These are phyloP conservation scores for Zoysia matrella DNA, from an alignment of 202 grass and related monocot genomes.

Conservation along the genomic window DNA sequence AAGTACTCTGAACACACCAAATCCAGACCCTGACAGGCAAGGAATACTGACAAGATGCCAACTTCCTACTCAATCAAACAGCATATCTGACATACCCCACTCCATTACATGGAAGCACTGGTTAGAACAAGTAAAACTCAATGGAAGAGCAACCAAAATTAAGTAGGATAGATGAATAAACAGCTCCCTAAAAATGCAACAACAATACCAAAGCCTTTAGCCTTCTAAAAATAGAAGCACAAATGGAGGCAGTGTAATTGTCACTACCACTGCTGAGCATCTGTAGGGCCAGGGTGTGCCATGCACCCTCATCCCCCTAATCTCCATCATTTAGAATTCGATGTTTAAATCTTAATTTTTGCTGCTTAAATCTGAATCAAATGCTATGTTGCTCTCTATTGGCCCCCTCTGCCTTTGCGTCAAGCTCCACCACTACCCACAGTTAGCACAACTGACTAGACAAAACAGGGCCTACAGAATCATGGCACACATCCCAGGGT, in stretches of 20 bases:
- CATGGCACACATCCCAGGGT: conserved; percentile 12
- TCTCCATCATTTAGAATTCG: no score
- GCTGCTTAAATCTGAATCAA: no score
- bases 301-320: no score
- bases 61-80: neutral
- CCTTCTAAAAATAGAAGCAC: conserved; percentile 53
- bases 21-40: neutral
- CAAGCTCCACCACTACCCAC: neutral
- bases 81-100: conserved; percentile 10
- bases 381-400: no score
- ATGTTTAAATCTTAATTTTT: no score
- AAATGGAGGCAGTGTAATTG: conserved; percentile 14
- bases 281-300: no score
- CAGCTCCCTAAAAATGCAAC: conserved; percentile 33
- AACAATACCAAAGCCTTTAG: neutral
- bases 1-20: conserved; percentile 13
- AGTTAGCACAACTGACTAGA: conserved; percentile 34
- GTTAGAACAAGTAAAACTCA: conserved; percentile 31
- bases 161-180: conserved; percentile 10
- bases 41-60: neutral
- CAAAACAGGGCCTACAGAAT: conserved; percentile 50
- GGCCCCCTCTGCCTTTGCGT: no score
- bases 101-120: conserved; percentile 28
- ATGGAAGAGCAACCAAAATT: neutral
- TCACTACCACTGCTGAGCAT: neutral